Conservation (phyloP, 306 rosid species). For the Casuarina cunninghamiana region DNA sequence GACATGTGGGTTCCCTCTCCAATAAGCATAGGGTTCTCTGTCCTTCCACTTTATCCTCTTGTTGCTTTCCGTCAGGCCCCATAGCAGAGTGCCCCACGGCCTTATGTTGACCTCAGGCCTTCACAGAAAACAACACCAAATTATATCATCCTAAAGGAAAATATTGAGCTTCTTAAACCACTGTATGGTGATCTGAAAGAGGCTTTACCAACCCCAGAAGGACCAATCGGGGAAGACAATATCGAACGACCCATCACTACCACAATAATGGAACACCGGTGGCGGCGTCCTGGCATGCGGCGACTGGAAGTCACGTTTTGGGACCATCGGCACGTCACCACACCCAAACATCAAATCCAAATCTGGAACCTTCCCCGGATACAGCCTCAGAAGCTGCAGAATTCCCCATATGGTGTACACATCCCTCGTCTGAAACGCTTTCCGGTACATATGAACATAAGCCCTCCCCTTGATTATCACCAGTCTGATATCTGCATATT, state of each 20-base stretch:
- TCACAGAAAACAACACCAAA: background rate
- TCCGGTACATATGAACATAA: conserved; percentile 28
- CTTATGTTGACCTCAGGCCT: conserved; percentile 48
- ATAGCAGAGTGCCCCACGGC: conserved; percentile 40
- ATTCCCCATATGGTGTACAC: conserved; percentile 57
- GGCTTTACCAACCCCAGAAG: conserved; percentile 63
- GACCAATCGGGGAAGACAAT: conserved; percentile 61
- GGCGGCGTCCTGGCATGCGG: conserved; percentile 25
- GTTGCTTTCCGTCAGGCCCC: conserved; percentile 37
- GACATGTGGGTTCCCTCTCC: conserved; percentile 48
- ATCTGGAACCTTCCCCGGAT: conserved; percentile 49
- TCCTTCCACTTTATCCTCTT: conserved; percentile 39
- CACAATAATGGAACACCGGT: conserved; percentile 54
- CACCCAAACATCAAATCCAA: conserved; percentile 50
- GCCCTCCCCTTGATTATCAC: conserved; percentile 46
- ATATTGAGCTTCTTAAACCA: no score
- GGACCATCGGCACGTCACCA: conserved; percentile 38
- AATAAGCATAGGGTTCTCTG: conserved; percentile 50
- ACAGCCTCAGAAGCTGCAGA: conserved; percentile 47
- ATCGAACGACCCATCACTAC: conserved; percentile 26
- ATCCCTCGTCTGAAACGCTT: conserved; percentile 44
- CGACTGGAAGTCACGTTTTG: conserved; percentile 8
- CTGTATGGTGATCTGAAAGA: background rate
- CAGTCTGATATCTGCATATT: conserved; percentile 33
- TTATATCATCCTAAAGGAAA: no score